Base-by-base conservation (phyloP, 2,329 filamentous ascomycete species). In the Bipolaris bicolor region DNA sequence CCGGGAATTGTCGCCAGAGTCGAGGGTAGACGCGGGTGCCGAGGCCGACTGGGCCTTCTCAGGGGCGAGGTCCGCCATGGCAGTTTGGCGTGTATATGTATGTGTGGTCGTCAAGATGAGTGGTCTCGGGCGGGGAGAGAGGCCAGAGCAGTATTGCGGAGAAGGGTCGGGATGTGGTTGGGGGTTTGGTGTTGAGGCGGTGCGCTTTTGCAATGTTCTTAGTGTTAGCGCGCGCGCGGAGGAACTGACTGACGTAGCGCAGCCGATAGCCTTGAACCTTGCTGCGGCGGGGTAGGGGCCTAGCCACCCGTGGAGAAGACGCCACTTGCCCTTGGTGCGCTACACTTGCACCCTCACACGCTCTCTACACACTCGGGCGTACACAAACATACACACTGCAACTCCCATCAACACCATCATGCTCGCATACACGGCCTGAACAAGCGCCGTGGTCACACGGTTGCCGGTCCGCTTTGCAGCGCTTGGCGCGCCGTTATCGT, bases 1-100 rank as follows among this genome's bases (percentile, higher is more conserved):
- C 55, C 74, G 64, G 55, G 76, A 78, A 22, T 70, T 62, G n/a
- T 72, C 71, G 55, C 61, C 70, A 9, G 75, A 77, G 60, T 62
- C 68, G 58, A 67, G 59, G 49, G 70, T 69, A 29, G 74, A 75
- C 51, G 57, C 61, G 45, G 71, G 66, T 49, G 67, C 58, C 24
- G 70, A 68, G 52, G 67, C 63, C 50, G 63, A 64, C 39, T 59
- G 57, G 60, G 69, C 65, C 43, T 66, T 70, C 24, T 68, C 62
- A 45, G 72, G 64, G 41, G 70, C 63, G 50, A 69, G 61, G 54
- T 75, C 71, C 61, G 73, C 71, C 72, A 74, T 74, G 68, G 45
- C 40, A 43, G 40, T n/a, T 26, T 26, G 22, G 5, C 20, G 22
- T 26, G 15, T 26, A 11, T n/a, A 22, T 39, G 39, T 54, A 50